Conservation (phyloP, 768 basidiomycete genomes). For the Melanogaster broomeanus region DNA sequence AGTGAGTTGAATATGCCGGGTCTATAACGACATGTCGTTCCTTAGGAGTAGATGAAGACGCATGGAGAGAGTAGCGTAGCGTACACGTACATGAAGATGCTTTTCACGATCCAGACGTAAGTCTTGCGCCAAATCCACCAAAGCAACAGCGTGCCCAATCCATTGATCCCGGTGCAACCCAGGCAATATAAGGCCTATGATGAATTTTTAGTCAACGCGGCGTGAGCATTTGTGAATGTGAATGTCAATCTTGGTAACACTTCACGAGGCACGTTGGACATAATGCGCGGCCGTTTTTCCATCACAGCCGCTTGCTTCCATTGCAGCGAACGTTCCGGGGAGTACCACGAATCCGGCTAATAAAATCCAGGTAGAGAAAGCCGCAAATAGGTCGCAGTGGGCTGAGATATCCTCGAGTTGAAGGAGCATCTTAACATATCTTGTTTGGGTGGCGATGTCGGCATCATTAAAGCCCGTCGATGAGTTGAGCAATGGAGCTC, state of each 20-base stretch:
- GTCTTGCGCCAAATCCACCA: slow-evolving; percentile 55
- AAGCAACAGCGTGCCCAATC: slow-evolving; percentile 47
- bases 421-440: slow-evolving; percentile 56
- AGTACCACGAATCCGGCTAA: slow-evolving; percentile 56
- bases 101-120: slow-evolving; percentile 53
- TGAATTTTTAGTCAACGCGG: not conserved
- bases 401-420: slow-evolving; percentile 50
- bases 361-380: slow-evolving; percentile 57
- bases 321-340: slow-evolving; percentile 53
- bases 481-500: slow-evolving; percentile 1
- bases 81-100: slow-evolving; percentile 47
- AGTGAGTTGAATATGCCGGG: slow-evolving; percentile 54
- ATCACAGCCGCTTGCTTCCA: slow-evolving; percentile 26
- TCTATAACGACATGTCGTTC: slow-evolving; percentile 23
- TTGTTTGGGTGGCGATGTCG: slow-evolving; percentile 30
- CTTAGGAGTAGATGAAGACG: not conserved
- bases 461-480: not conserved
- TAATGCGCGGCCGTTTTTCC: slow-evolving; percentile 34
- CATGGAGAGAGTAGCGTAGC: not conserved
- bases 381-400: slow-evolving; percentile 45
- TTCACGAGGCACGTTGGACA: slow-evolving; percentile 44
- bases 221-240: not conserved
- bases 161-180: slow-evolving; percentile 50
- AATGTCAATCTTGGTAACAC: slow-evolving; percentile 21
- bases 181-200: slow-evolving; percentile 45